These are phyloP conservation scores for Pneumocystis carinii DNA, from an alignment of 1,139 yeast genomes.

Conservation along the genomic window DNA sequence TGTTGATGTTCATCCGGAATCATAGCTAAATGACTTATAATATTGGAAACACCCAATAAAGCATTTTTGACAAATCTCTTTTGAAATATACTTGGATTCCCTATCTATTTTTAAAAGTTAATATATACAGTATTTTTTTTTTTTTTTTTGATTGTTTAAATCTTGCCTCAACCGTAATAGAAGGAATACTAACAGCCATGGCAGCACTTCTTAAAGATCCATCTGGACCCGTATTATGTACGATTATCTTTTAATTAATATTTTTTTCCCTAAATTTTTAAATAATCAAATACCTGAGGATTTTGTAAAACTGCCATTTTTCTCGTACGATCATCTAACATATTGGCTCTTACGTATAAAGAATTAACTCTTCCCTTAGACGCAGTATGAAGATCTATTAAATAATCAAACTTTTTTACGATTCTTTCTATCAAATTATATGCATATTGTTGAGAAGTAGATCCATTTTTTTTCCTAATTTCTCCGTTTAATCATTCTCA, in stretches of 20 bases:
- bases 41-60: background rate
- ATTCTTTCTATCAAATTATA: background rate
- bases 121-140: background rate
- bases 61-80: background rate
- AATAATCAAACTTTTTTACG: background rate
- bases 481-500: background rate
- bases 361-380: background rate
- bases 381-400: background rate
- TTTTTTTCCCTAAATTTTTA: background rate
- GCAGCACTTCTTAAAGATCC: background rate
- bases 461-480: background rate
- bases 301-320: background rate
- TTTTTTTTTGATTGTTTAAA: background rate
- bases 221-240: background rate
- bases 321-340: background rate
- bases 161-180: background rate
- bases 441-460: background rate
- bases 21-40: background rate
- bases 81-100: background rate
- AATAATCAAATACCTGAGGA: background rate
- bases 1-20: background rate
- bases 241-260: background rate
- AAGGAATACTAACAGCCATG: background rate
- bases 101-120: background rate
- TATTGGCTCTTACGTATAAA: background rate